Base-by-base conservation (phyloP, 139 green algal species). In the Closterium sp. region DNA sequence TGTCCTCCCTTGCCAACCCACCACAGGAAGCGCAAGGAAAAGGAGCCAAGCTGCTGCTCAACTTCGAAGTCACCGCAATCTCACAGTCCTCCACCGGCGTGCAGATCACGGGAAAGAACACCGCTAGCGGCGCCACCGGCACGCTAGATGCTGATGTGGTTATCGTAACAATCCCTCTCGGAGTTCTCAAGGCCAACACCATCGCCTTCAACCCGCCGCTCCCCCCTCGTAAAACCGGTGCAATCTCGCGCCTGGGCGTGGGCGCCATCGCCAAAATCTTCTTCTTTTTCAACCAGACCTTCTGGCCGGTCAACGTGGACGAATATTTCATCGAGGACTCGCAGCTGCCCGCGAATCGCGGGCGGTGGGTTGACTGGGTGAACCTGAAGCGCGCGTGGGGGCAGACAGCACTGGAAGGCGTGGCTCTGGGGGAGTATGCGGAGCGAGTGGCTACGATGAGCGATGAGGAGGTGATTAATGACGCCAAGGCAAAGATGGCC, bases 391-490 rank as follows among this genome's bases (percentile, higher is more conserved):
- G 90, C 1, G 93, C 93, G 88, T 87, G 22, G 30, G 95, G 95
- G 28, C 95, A 94, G 9, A 91, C 95, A 9, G 91, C 98, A 88
- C 96, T 99, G 73, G 95, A 95, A 3, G 97, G 96, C 9, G 96
- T 99, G 85, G 95, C 98, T 70, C 94, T 97, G 50, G 97, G 97
- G 24, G 89, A 93, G 28, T 95, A 96, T 7, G 96, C 95, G 11
- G 62, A 92, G 19, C 86, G 88, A 31, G 95, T 97, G 87, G 97
- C 98, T 11, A 19, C 38, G 17, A 89, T 89, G 29, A 70, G n/a
- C 1, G n/a, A 32, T 29, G 93, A 89, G 5, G 92, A 97, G 62
- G 89, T 91, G 22, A 94, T 97, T 38, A 92, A 27, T 11, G 91
- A 96, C 6, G 95, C 98, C 31, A 96, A 98, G 96, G 24, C 17